Evolutionary conservation across 768 basidiomycete genomes (phyloP).

Genomic region (Tricholomella constricta): DNA sequence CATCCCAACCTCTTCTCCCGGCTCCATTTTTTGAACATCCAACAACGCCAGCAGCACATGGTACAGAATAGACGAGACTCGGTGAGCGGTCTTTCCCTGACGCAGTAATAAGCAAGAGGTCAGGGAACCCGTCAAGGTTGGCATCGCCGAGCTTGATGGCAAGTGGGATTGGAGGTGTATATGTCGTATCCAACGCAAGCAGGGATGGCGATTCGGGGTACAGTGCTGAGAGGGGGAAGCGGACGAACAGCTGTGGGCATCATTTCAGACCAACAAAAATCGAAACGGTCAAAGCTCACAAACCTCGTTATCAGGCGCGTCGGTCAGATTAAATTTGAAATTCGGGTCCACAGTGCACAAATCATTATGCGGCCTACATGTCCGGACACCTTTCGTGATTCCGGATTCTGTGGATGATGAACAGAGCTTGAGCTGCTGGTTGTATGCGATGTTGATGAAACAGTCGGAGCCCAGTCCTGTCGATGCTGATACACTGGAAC

Average conservation of each 20-base stretch:
- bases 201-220: slow-evolving; percentile 58
- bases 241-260: slow-evolving; percentile 55
- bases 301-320: slow-evolving; percentile 53
- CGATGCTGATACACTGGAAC: slow-evolving; percentile 63
- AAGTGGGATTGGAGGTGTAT: slow-evolving; percentile 68
- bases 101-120: slow-evolving; percentile 65
- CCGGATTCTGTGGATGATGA: slow-evolving; percentile 52
- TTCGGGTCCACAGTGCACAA: slow-evolving; percentile 80
- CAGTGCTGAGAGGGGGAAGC: slow-evolving; percentile 64
- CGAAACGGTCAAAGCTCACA: slow-evolving; percentile 16
- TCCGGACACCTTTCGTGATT: slow-evolving; percentile 48
- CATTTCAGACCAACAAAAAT: neutral
- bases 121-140: slow-evolving; percentile 94
- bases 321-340: slow-evolving; percentile 74
- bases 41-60: slow-evolving; percentile 52
- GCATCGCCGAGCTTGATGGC: slow-evolving; percentile 85
- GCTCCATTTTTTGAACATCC: slow-evolving; percentile 57
- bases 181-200: slow-evolving; percentile 69
- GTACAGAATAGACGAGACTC: slow-evolving; percentile 62
- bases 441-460: slow-evolving; percentile 89
- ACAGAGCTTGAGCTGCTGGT: slow-evolving; percentile 87
- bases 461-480: slow-evolving; percentile 79
- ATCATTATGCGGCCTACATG: slow-evolving; percentile 77
- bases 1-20: slow-evolving; percentile 68
- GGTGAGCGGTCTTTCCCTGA: slow-evolving; percentile 51